Base-by-base conservation (phyloP, 768 basidiomycete genomes). In the Galerina sulciceps region DNA sequence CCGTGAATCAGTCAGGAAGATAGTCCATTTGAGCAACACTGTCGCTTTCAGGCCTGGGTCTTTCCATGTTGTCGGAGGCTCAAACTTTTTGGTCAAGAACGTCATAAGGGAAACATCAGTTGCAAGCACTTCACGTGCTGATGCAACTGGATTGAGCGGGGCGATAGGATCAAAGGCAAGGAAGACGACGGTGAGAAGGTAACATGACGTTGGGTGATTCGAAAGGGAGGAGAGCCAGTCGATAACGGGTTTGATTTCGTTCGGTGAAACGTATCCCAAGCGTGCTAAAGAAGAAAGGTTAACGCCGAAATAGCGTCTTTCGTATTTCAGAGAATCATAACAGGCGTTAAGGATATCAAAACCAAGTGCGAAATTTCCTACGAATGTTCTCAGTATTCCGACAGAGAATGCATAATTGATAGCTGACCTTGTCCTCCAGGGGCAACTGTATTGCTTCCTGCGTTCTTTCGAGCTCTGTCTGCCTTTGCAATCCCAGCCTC, bases 21-120 rank as follows among this genome's bases (percentile, higher is more conserved):
- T 79, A 0, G 93, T 90, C 93, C 93, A 96, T 67, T 93, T 92
- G 38, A 97, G 80, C n/a, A 90, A 73, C 5, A 95, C 67, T 1
- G 83, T 80, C 0, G 92, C 88, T 66, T 89, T 91, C 14, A 96
- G 73, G 1, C 86, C 86, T 1, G 80, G 74, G 17, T 89, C 87
- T 53, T 81, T 88, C 92, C 93, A 94, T 14, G 79, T 73, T 2
- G 82, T 73, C 2, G 79, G 63, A 9, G 81, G 67, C 13, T 79
- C 75, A 6, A 91, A 73, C 59, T 84, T 84, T 53, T 75, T 83
- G 17, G 78, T 84, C 88, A 92, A 87, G 57, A 78, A 85, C 0
- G 78, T 61, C 45, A 89, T 77, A 26, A 83, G 75, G 4, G 73
- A 65, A 20, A 67, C 68, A 63, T 85, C 84, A 0, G 72, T 79